Evolutionary conservation across 2,329 filamentous ascomycete species (phyloP).

Genomic region (Aaosphaeria arxii): DNA sequence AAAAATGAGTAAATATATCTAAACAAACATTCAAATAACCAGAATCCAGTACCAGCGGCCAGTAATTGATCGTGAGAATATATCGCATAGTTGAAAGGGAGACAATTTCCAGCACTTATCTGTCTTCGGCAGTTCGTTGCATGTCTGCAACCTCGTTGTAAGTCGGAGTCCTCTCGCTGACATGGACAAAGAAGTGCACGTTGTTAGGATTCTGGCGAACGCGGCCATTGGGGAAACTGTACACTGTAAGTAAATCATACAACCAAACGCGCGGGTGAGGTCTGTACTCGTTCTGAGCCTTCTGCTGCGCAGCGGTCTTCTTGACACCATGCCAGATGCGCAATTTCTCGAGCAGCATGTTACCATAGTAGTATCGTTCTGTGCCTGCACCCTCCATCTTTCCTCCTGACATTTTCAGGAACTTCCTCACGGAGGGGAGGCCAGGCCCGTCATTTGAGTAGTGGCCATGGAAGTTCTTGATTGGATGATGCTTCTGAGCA

Average conservation of each 20-base stretch:
- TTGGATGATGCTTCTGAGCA: constrained; percentile 6
- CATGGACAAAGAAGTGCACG: not conserved
- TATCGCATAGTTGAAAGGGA: no score
- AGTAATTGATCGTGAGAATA: no score
- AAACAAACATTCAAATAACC: no score
- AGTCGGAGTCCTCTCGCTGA: no score
- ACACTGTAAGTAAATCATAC: not conserved
- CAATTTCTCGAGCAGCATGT: constrained; percentile 16
- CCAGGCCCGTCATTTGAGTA: constrained; percentile 5
- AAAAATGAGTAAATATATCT: no score
- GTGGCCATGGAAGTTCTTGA: constrained; percentile 3
- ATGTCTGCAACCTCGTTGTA: no score
- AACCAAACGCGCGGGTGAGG: not conserved
- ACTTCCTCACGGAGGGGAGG: constrained; percentile 4
- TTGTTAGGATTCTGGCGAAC: constrained; percentile 4
- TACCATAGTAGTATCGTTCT: constrained; percentile 15
- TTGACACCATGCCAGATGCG: constrained; percentile 17
- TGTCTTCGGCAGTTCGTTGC: no score
- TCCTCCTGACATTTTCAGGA: constrained; percentile 12
- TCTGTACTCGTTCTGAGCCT: constrained; percentile 13
- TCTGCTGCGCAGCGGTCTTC: constrained; percentile 12
- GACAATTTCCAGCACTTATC: no score
- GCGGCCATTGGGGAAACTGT: constrained; percentile 9
- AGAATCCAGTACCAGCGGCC: no score
- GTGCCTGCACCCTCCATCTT: constrained; percentile 14